phyloP scores from a whole-genome alignment of 2,329 filamentous ascomycete genomes.

The Pseudocercospora fuligena region DNA sequence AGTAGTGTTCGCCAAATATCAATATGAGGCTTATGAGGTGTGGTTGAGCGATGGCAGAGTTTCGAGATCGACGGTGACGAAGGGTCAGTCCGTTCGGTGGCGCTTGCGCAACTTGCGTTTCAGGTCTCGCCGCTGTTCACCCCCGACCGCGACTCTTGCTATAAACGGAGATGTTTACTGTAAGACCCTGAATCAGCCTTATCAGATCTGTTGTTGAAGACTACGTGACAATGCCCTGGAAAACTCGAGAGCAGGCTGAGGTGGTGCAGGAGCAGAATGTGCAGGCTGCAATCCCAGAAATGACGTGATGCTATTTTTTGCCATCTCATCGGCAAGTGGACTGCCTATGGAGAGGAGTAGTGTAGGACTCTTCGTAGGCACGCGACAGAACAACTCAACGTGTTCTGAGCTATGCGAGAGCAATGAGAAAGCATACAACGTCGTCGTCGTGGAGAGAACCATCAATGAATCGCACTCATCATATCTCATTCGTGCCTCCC shows the following conservation, averaged over 20 bases:
- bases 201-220: background rate
- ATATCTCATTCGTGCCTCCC: background rate
- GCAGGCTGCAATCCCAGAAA: too few species aligned
- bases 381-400: too few species aligned
- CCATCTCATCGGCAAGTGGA: too few species aligned
- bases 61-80: background rate
- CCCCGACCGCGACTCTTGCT: too few species aligned
- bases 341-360: too few species aligned
- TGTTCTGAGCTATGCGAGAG: background rate
- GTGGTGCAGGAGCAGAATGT: too few species aligned
- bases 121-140: background rate
- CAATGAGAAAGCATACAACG: too few species aligned
- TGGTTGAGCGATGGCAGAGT: background rate
- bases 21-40: background rate
- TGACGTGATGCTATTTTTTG: too few species aligned
- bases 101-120: background rate
- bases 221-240: background rate
- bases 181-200: background rate
- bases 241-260: background rate
- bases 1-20: background rate
- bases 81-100: background rate
- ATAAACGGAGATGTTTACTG: background rate
- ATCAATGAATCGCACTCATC: background rate
- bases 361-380: too few species aligned
- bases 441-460: too few species aligned